phyloP scores from a whole-genome alignment of 176 grass and related monocot genomes.

The Sorghum bicolor region Sorghum_bicolor_NCBIv3 NC_012875.2:55737001-55737500 shows the following conservation, averaged over 20 bases:
- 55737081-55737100: conserved; percentile 8
- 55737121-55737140: not conserved
- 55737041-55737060: conserved; percentile 7
- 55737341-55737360: conserved; percentile 51
- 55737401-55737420: conserved; percentile 88
- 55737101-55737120: conserved; percentile 5
- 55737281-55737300: conserved; percentile 62
- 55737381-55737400: conserved; percentile 79
- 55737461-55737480: conserved; percentile 24
- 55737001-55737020: conserved; percentile 1
- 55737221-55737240: conserved; percentile 19
- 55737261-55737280: conserved; percentile 48
- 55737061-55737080: not conserved
- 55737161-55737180: not conserved
- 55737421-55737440: conserved; percentile 78
- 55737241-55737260: conserved; percentile 48
- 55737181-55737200: not conserved
- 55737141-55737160: not conserved
- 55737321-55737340: conserved; percentile 33
- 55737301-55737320: conserved; percentile 55
- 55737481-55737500: conserved; percentile 22
- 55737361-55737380: conserved; percentile 72
- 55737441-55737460: conserved; percentile 19
- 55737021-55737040: not conserved
- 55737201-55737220: not conserved